A percentile compares a stretch with the other conserved stretches of the same genome.
Evolutionary conservation across 192 early-diverging fungal species (phyloP).

Genomic region (Linnemannia zychae): DNA sequence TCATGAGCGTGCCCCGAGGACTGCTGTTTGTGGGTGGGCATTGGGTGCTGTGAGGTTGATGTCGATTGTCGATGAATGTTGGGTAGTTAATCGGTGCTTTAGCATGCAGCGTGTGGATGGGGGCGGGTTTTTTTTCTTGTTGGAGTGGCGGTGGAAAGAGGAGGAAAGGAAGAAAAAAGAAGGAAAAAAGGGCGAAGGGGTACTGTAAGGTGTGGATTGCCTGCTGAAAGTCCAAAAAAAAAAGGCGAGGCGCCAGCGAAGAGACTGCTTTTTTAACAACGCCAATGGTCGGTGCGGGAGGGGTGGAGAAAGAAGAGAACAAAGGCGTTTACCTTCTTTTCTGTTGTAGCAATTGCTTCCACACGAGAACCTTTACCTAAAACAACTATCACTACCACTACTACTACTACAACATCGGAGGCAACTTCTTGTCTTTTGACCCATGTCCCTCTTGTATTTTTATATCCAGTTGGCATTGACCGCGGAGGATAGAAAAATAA

Average conservation of each 20-base stretch:
- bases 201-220: neutral
- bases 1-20: constrained; percentile 4
- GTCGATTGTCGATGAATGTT: neutral
- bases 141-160: neutral
- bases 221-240: neutral
- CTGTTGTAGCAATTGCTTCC: neutral
- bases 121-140: neutral
- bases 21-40: constrained; percentile 6
- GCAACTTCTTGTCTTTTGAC: neutral
- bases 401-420: neutral
- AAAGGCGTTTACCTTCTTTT: neutral
- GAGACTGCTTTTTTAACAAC: constrained; percentile 8
- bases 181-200: neutral
- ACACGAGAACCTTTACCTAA: too few relatives aligned
- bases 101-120: neutral
- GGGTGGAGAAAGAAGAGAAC: neutral
- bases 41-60: neutral
- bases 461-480: neutral
- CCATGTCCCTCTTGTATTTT: neutral
- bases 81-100: neutral
- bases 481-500: neutral
- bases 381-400: too few relatives aligned
- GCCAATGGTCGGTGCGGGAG: neutral
- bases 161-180: neutral
- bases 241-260: neutral